Base-by-base conservation (phyloP, 306 rosid genomes). In the Pyrus bretschneideri region DNA sequence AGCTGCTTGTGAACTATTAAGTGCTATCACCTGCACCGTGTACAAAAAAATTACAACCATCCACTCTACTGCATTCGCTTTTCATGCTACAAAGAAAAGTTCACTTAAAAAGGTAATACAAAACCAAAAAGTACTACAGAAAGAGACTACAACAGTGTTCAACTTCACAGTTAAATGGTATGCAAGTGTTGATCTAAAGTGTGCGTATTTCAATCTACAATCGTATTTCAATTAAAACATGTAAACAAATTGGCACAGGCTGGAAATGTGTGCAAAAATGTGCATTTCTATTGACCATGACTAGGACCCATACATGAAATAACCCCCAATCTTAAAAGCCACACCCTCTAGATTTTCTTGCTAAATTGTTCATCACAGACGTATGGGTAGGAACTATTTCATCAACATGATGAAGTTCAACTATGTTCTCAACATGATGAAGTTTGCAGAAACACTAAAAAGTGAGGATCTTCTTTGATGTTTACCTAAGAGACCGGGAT, bases 1-100 rank as follows among this genome's bases (percentile, higher is more conserved):
- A 7, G 99, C 99, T 81, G 76, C 88, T 82, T 83, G 96, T 69
- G 97, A 89, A 69, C 92, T 95, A 84, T 95, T 95, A 69, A 95
- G 89, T 75, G 96, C 99, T 57, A 95, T 85, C 65, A 95, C 97
- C 99, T 95, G 80, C 70, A 71, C 84, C 57, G 44, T 33, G 38
- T 8, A 30, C n/a, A 30, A 60, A 19, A 31, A 30, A 44, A n/a
- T 73, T 60, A 40, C 55, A 15, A 15, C 67, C 68, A 40, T 40
- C 54, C 67, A 58, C 60, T 17, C 19, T 59, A 9, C 54, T 14
- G 30, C 49, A 12, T 31, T 8, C 13, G 33, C 12, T 58, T 15
- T 58, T 72, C 67, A 35, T n/a, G 25, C 66, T 22, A 49, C 54
- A 4, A 14, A 5, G 54, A 49, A 6, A 14, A 4, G 17, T 49